A percentile compares a stretch with the other conserved stretches of the same genome.
phyloP scores from a whole-genome alignment of 2,329 filamentous ascomycete species.

The Dissoconium aciculare region DNA sequence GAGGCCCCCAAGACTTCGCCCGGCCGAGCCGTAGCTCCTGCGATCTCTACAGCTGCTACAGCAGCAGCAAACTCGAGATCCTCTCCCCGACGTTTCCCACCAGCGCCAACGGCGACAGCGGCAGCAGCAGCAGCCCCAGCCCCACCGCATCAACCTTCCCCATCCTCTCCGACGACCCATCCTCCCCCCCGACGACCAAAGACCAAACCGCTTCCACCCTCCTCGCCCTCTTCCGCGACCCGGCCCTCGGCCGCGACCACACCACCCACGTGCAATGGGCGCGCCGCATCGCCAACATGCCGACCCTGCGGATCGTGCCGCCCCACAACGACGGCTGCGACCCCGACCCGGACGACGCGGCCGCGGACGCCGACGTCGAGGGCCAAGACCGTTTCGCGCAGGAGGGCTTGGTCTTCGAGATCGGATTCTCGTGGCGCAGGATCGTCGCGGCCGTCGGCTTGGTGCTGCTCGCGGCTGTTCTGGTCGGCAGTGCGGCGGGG shows the following conservation, averaged over 20 bases:
- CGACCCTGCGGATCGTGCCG: not conserved
- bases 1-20: not conserved
- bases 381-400: slow-evolving; percentile 7
- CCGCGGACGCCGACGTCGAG: slow-evolving; percentile 1
- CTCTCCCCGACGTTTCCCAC: too few species aligned
- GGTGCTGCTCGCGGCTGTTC: slow-evolving; percentile 17
- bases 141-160: slow-evolving; percentile 16
- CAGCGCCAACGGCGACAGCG: not conserved
- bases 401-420: slow-evolving; percentile 25
- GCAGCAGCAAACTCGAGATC: too few species aligned
- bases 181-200: slow-evolving; percentile 20
- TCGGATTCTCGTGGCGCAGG: slow-evolving; percentile 20
- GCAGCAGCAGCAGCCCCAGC: slow-evolving; percentile 12
- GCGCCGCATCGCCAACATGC: slow-evolving; percentile 20
- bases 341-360: not conserved
- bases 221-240: slow-evolving; percentile 23
- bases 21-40: too few species aligned
- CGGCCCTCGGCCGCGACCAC: slow-evolving; percentile 22
- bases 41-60: too few species aligned
- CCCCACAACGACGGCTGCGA: slow-evolving; percentile 8
- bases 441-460: slow-evolving; percentile 21
- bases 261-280: slow-evolving; percentile 34
- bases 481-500: slow-evolving; percentile 19
- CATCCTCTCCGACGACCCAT: slow-evolving; percentile 16
- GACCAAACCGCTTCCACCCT: too few species aligned